Evolutionary conservation across 129 eudicot species (phyloP).

Genomic region (sunflower (Helianthus annuus)): DNA sequence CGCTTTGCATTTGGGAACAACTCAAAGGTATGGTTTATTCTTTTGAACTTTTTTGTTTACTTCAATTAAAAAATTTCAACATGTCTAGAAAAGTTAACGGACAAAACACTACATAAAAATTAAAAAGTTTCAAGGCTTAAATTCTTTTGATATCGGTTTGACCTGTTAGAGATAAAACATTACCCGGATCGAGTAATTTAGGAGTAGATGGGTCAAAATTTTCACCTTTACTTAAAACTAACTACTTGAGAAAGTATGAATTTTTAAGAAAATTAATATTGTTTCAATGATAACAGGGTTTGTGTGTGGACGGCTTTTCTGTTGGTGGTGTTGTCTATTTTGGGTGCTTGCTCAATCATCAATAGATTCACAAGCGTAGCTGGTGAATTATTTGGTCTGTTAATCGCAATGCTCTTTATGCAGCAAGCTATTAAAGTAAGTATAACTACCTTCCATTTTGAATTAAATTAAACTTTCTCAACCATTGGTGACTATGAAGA

Average conservation of each 20-base stretch:
- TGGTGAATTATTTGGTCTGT: slow-evolving; percentile 95
- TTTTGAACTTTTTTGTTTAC: background rate
- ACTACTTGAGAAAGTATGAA: background rate
- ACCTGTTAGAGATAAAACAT: slow-evolving; percentile 2
- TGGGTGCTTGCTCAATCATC: slow-evolving; percentile 98
- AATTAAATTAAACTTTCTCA: background rate
- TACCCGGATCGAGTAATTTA: background rate
- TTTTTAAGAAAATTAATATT: slow-evolving; percentile 24
- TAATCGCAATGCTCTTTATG: slow-evolving; percentile 98
- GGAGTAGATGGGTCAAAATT: background rate
- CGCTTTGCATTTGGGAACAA: too few relatives aligned
- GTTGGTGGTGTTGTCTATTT: slow-evolving; percentile 75
- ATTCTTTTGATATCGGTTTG: background rate
- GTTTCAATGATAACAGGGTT: slow-evolving; percentile 57
- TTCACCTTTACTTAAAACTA: background rate
- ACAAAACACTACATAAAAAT: background rate
- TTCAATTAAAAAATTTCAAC: background rate
- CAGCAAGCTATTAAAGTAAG: slow-evolving; percentile 97
- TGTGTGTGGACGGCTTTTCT: slow-evolving; percentile 96
- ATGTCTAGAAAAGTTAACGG: background rate
- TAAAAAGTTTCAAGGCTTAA: background rate
- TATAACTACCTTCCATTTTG: slow-evolving; percentile 10
- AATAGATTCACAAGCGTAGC: slow-evolving; percentile 95
- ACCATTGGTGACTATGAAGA: slow-evolving; percentile 9
- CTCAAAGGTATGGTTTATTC: too few relatives aligned